These are phyloP conservation scores for Cucumis melo DNA, from an alignment of 306 rosid species.

Conservation along the genomic window DNA sequence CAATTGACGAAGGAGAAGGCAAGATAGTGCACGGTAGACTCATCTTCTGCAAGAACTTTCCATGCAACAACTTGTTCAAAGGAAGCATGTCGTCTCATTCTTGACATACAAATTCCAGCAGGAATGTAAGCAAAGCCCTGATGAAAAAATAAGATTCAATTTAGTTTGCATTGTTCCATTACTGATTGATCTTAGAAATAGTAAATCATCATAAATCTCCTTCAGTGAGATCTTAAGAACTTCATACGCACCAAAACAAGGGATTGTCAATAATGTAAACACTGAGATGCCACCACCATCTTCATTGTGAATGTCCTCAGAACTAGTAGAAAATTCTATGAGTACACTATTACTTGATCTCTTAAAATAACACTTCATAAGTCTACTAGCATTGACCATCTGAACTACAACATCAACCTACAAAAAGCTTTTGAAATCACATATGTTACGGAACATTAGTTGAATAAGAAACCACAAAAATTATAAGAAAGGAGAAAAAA, in stretches of 20 bases:
- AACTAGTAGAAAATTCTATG: slow-evolving; percentile 39
- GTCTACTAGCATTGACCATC: slow-evolving; percentile 42
- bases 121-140: slow-evolving; percentile 78
- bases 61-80: slow-evolving; percentile 81
- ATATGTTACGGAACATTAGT: not conserved
- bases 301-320: slow-evolving; percentile 33
- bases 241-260: slow-evolving; percentile 42
- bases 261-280: slow-evolving; percentile 47
- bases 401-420: slow-evolving; percentile 44
- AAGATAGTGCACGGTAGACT: slow-evolving; percentile 61
- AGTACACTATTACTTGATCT: slow-evolving; percentile 40
- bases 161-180: not conserved
- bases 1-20: slow-evolving; percentile 85
- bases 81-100: slow-evolving; percentile 76
- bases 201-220: not conserved
- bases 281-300: slow-evolving; percentile 70
- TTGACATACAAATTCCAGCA: slow-evolving; percentile 80
- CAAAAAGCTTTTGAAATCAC: slow-evolving; percentile 8
- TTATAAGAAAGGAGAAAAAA: not conserved
- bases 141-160: not conserved
- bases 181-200: not conserved
- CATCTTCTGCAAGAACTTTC: slow-evolving; percentile 77
- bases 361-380: slow-evolving; percentile 52
- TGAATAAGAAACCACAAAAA: not conserved
- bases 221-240: not conserved